Conservation (phyloP, 768 basidiomycete genomes). For the Lentinula detonsa region DNA sequence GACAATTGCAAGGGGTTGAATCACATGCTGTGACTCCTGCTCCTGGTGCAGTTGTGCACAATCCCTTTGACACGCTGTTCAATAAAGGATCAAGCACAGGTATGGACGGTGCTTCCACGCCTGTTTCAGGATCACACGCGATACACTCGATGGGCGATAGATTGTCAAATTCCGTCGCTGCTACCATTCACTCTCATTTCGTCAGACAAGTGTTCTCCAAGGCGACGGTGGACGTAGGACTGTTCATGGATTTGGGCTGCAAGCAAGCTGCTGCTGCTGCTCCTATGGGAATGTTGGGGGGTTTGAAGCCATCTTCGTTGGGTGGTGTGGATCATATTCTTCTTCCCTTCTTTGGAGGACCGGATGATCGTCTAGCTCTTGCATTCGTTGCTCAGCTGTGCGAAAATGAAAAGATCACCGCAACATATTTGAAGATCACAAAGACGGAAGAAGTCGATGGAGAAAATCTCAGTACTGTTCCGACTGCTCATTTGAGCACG, state of each 20-base stretch:
- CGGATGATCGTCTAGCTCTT: slow-evolving; percentile 85
- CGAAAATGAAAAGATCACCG: slow-evolving; percentile 56
- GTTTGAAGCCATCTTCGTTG: background rate
- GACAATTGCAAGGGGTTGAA: background rate
- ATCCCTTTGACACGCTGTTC: slow-evolving; percentile 75
- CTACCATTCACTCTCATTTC: slow-evolving; percentile 72
- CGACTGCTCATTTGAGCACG: slow-evolving; percentile 23
- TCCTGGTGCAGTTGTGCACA: slow-evolving; percentile 22
- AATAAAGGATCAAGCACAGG: slow-evolving; percentile 13
- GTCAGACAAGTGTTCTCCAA: slow-evolving; percentile 75
- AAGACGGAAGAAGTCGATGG: slow-evolving; percentile 33
- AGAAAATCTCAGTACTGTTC: slow-evolving; percentile 14
- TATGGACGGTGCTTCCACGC: slow-evolving; percentile 21
- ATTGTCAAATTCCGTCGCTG: slow-evolving; percentile 27
- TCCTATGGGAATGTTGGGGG: background rate
- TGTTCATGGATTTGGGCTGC: slow-evolving; percentile 65
- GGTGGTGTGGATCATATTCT: slow-evolving; percentile 47
- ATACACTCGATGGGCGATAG: slow-evolving; percentile 22
- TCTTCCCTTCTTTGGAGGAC: slow-evolving; percentile 90
- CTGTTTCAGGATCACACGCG: background rate
- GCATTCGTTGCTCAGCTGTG: slow-evolving; percentile 84
- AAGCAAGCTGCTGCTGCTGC: slow-evolving; percentile 23
- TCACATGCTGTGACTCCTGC: background rate
- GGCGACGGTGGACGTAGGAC: slow-evolving; percentile 65
- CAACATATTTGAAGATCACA: slow-evolving; percentile 66